Evolutionary conservation across 2,329 filamentous ascomycete species (phyloP).

Genomic region (Cladosporium colombiae): DNA sequence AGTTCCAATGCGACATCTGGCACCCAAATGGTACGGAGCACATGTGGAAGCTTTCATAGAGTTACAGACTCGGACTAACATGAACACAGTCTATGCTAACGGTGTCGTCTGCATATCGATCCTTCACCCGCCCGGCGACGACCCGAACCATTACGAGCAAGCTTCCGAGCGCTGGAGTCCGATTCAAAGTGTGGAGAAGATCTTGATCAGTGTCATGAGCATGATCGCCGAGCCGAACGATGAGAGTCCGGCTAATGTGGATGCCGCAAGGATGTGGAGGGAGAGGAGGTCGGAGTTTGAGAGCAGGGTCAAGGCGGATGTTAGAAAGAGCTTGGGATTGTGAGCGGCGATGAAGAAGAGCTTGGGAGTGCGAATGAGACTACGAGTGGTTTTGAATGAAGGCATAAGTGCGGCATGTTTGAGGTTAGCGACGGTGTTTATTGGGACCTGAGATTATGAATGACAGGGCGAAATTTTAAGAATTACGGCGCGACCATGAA

Average conservation of each 20-base stretch:
- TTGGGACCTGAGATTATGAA: constrained; percentile 8
- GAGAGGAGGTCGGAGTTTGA: constrained; percentile 84
- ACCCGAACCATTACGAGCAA: constrained; percentile 97
- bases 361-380: background rate
- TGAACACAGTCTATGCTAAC: constrained; percentile 73
- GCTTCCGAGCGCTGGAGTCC: constrained; percentile 95
- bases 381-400: background rate
- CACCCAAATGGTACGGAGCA: constrained; percentile 80
- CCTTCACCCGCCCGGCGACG: constrained; percentile 91
- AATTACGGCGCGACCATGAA: background rate
- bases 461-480: background rate
- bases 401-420: background rate
- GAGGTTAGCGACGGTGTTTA: constrained; percentile 18
- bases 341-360: constrained; percentile 41
- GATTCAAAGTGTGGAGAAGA: constrained; percentile 97
- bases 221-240: constrained; percentile 98
- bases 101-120: constrained; percentile 98
- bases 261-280: constrained; percentile 95
- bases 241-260: constrained; percentile 93
- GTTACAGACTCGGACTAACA: constrained; percentile 4
- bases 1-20: constrained; percentile 90
- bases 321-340: constrained; percentile 75
- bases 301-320: constrained; percentile 77
- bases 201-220: constrained; percentile 94
- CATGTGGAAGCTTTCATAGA: background rate